Conservation (phyloP, 2,329 filamentous ascomycete genomes). For the Aspergillus aculeatinus region DNA sequence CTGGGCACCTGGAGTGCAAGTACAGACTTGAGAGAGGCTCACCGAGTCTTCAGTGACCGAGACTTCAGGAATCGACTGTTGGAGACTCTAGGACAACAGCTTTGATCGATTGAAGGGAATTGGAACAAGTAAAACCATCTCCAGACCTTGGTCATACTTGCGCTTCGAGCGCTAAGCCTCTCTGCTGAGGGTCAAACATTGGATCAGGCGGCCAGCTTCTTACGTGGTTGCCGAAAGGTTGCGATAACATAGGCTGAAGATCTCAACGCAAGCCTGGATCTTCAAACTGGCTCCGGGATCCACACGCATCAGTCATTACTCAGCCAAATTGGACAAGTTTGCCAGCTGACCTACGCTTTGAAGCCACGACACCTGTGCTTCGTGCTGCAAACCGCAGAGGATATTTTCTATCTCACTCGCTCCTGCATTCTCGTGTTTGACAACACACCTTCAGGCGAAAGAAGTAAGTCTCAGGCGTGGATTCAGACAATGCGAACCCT, state of each 20-base stretch:
- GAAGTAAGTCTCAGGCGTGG: neutral
- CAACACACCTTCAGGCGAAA: conserved; percentile 4
- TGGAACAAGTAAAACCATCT: conserved; percentile 49
- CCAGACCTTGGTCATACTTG: conserved; percentile 22
- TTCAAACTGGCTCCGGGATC: conserved; percentile 1
- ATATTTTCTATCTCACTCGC: conserved; percentile 9
- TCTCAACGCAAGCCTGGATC: neutral
- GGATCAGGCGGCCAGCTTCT: neutral
- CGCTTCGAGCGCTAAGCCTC: conserved; percentile 10
- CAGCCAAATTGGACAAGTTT: conserved; percentile 9
- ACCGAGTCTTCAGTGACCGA: conserved; percentile 15
- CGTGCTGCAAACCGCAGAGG: conserved; percentile 8
- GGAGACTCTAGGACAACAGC: conserved; percentile 28
- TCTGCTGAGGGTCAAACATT: neutral
- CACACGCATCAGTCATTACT: conserved; percentile 5
- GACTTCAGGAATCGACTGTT: conserved; percentile 32
- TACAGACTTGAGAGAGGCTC: conserved; percentile 19
- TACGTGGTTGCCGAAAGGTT: conserved; percentile 2
- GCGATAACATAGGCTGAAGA: conserved; percentile 10
- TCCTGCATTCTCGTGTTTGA: conserved; percentile 16
- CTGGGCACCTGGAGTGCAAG: conserved; percentile 34
- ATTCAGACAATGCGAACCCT: conserved; percentile 12
- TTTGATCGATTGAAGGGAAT: conserved; percentile 44
- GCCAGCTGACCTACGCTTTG: conserved; percentile 12
- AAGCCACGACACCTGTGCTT: conserved; percentile 5